Conservation (phyloP, 1,139 yeast species). For the Pichia sp. region DNA sequence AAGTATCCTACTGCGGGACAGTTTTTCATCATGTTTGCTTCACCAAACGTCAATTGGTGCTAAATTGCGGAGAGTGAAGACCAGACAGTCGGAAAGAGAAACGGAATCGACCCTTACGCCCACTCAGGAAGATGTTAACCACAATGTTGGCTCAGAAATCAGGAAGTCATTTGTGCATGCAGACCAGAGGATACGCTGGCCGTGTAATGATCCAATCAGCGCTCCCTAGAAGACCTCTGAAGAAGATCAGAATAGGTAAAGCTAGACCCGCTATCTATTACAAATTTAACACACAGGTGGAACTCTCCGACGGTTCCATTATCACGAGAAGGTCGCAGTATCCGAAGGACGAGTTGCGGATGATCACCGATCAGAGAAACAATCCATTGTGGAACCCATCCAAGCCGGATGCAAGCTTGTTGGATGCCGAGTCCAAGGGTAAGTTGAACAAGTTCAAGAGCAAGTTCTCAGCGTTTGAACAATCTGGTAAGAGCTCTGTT, state of each 20-base stretch:
- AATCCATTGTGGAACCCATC: slow-evolving; percentile 84
- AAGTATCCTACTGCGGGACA: not conserved
- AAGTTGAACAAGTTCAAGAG: slow-evolving; percentile 80
- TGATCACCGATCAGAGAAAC: slow-evolving; percentile 86
- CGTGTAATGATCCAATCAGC: slow-evolving; percentile 40
- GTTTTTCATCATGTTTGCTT: slow-evolving; percentile 9
- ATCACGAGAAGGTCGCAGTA: slow-evolving; percentile 77
- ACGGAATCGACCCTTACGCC: too few relatives aligned
- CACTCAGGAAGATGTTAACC: slow-evolving; percentile 14
- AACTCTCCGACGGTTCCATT: slow-evolving; percentile 91
- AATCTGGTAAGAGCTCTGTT: slow-evolving; percentile 32
- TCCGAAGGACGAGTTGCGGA: slow-evolving; percentile 81
- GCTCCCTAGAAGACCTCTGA: slow-evolving; percentile 51
- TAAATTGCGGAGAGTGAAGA: too few relatives aligned
- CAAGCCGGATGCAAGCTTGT: slow-evolving; percentile 67
- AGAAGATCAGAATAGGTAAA: slow-evolving; percentile 61
- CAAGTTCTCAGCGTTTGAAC: slow-evolving; percentile 58
- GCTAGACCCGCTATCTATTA: slow-evolving; percentile 92
- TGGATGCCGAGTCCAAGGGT: slow-evolving; percentile 82
- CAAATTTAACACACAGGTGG: slow-evolving; percentile 82
- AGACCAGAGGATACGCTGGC: slow-evolving; percentile 24
- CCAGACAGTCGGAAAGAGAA: too few relatives aligned
- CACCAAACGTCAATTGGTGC: too few relatives aligned
- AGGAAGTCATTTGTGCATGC: slow-evolving; percentile 1
- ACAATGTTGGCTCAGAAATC: not conserved